These are phyloP conservation scores for Domatiomyces globalis DNA, from an alignment of 2,329 filamentous ascomycete genomes.

Conservation along the genomic window DNA sequence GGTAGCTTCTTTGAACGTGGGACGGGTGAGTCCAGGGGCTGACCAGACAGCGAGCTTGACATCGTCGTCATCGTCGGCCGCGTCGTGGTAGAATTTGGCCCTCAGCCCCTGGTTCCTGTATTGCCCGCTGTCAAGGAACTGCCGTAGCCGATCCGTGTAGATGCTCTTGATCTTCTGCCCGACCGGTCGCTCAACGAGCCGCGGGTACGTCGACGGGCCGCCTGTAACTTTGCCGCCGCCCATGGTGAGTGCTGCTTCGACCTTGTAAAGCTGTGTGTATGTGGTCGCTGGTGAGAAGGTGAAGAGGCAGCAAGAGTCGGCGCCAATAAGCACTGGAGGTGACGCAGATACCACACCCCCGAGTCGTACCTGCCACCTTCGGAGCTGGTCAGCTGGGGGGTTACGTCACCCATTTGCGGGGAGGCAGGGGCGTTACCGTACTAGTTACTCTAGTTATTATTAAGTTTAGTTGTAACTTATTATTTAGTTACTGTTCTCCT, in stretches of 20 bases:
- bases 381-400: no score
- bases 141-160: conserved; percentile 67
- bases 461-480: no score
- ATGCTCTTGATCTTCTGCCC: conserved; percentile 74
- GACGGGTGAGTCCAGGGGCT: conserved; percentile 62
- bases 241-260: conserved; percentile 5
- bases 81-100: conserved; percentile 59
- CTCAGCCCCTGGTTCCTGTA: conserved; percentile 62
- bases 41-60: conserved; percentile 79
- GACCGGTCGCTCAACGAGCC: conserved; percentile 38
- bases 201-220: conserved; percentile 32
- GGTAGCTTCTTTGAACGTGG: conserved; percentile 71
- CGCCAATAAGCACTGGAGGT: no score
- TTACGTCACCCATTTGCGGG: no score
- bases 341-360: no score
- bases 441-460: no score
- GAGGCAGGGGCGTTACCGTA: no score
- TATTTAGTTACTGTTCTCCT: no score
- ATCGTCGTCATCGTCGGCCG: conserved; percentile 53
- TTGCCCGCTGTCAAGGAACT: conserved; percentile 67
- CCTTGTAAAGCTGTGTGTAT: background rate
- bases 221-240: conserved; percentile 13
- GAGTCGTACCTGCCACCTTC: no score
- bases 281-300: background rate
- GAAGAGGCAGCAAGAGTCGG: background rate